phyloP scores from a whole-genome alignment of 179 eudicot species.

The Nepenthes alata region DNA sequence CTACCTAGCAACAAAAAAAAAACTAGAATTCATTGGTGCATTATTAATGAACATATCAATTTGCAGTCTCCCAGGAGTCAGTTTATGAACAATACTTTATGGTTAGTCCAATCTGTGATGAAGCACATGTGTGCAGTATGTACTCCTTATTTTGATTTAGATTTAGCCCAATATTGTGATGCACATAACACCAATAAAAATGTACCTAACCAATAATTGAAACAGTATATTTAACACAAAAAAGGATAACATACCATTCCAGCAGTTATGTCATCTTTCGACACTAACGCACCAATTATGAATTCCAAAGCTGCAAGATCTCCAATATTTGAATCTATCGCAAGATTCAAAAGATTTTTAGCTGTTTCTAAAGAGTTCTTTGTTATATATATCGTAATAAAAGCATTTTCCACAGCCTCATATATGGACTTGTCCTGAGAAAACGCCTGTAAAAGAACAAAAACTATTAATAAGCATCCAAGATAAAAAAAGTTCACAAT shows the following conservation, averaged over 20 bases:
- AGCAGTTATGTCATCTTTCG: constrained; percentile 72
- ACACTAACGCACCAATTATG: constrained; percentile 61
- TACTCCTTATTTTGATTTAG: too few relatives aligned
- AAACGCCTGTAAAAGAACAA: constrained; percentile 46
- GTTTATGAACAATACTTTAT: too few relatives aligned
- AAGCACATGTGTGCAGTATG: too few relatives aligned
- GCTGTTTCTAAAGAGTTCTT: constrained; percentile 78
- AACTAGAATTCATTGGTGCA: too few relatives aligned
- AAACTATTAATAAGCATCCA: background rate
- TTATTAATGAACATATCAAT: too few relatives aligned
- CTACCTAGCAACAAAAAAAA: too few relatives aligned
- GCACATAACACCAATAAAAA: too few relatives aligned
- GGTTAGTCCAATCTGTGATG: too few relatives aligned
- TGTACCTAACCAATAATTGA: background rate
- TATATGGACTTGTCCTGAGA: constrained; percentile 86
- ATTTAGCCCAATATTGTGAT: too few relatives aligned
- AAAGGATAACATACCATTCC: constrained; percentile 42
- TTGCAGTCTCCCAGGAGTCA: too few relatives aligned
- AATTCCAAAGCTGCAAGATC: constrained; percentile 91
- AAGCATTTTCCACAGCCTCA: constrained; percentile 96
- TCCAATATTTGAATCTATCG: constrained; percentile 75
- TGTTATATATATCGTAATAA: constrained; percentile 68
- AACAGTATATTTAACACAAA: background rate
- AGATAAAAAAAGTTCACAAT: too few relatives aligned
- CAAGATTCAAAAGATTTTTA: constrained; percentile 66